Evolutionary conservation across 441 rosid species (phyloP), one percentile per base, ranked within the genome.

Genomic region (Pelargonium cotyledonis): DNA sequence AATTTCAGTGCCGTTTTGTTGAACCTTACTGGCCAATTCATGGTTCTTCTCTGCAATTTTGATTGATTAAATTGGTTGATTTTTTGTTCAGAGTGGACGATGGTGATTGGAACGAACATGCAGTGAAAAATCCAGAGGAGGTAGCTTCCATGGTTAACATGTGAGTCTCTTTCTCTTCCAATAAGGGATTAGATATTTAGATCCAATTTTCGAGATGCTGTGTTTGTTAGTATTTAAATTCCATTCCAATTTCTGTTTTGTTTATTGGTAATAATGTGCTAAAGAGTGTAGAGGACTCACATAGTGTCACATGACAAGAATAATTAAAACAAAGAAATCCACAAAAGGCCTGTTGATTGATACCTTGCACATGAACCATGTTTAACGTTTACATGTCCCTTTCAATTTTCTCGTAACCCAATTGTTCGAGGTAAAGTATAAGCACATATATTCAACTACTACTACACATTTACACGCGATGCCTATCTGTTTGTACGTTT

Each of bases 101-200:
- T 15, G 76, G 69, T 44, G 78, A 69, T 15, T 74, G 79, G 85
- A 87, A 82, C 77, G 77, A 76, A 71, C 92, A 90, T 71, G 95
- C 96, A 10, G 95, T 88, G 78, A 79, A 80, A 10, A 80, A 90
- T 71, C 98, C 97, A 57, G 98, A 90, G 68, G 74, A 77, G 55
- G 76, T 84, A 9, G 79, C 79, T 73, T 57, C 86, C 61, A 76
- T 85, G 81, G 90, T 82, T 70, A 86, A 83, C 47, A 89, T 81
- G 98, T 93, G 80, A 67, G 91, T 47, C 40, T 5, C 79, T 16
- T 60, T 68, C 40, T 74, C 46, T 70, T 43, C 69, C 16, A 38
- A 3, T 63, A 5, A 18, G 7, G 11, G 19, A 31, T 31, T 8
- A 15, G 16, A 14, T 15, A 31, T 38, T 15, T 15, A 15, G 15